Evolutionary conservation across 225 moss, liverwort and hornwort genomes (phyloP).

Genomic region (Thuidium tamariscinum): DNA sequence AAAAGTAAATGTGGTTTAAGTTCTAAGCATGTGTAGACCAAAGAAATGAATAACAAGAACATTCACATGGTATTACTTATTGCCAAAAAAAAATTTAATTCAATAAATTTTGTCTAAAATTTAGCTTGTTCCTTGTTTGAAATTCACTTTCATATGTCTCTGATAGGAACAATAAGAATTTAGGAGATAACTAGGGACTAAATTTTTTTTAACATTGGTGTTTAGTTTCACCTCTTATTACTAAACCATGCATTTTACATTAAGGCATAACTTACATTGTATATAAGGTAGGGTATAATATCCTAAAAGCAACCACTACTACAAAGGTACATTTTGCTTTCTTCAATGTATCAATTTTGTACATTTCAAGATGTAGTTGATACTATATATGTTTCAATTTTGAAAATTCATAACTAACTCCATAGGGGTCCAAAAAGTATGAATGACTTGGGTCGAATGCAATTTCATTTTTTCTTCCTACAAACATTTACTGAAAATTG

Average conservation of each 20-base stretch:
- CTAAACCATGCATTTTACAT: neutral
- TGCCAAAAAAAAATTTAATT: too few relatives aligned
- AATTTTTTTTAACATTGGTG: neutral
- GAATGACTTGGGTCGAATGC: fast-evolving
- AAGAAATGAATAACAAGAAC: neutral
- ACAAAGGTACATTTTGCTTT: neutral
- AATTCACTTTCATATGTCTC: neutral
- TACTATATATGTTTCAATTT: neutral
- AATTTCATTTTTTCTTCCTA: neutral
- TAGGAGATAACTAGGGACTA: too few relatives aligned
- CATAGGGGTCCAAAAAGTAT: too few relatives aligned
- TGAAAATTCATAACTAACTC: neutral
- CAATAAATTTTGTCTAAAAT: too few relatives aligned
- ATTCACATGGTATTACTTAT: too few relatives aligned
- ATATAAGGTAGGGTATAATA: neutral
- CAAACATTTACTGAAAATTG: neutral
- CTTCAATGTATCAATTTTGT: neutral
- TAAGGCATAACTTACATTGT: too few relatives aligned
- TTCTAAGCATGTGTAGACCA: neutral
- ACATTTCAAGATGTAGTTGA: neutral
- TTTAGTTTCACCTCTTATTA: too few relatives aligned
- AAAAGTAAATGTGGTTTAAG: neutral
- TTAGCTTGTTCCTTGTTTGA: fast-evolving
- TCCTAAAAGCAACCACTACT: neutral
- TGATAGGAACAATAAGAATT: fast-evolving